A percentile compares a stretch with the other conserved stretches of the same genome.
phyloP scores from a whole-genome alignment of 345 rosid genomes.

The Camelina hispida region DNA sequence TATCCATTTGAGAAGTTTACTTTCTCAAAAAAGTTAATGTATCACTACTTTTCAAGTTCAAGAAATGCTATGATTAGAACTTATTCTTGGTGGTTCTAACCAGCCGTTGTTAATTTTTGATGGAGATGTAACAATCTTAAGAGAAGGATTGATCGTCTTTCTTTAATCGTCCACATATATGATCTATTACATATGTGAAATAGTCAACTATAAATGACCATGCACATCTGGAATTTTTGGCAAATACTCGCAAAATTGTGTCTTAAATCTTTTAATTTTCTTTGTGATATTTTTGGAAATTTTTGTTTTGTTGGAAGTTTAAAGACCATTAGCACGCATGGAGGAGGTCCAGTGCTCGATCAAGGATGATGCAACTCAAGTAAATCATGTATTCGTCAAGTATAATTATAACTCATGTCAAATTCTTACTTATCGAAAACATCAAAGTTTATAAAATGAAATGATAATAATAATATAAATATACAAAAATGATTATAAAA shows the following conservation, averaged over 20 bases:
- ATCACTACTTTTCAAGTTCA: neutral
- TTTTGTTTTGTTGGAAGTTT: too few species aligned
- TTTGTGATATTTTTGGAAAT: neutral
- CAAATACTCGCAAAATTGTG: neutral
- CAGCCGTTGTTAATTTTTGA: neutral
- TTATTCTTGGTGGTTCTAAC: neutral
- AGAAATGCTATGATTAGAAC: neutral
- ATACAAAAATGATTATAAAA: neutral
- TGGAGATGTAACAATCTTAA: neutral
- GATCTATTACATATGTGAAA: too few species aligned
- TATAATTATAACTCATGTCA: neutral
- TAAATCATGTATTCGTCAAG: conserved; percentile 4
- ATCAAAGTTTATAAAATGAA: neutral
- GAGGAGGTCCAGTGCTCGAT: conserved; percentile 51
- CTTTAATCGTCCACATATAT: neutral
- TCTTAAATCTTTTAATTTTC: conserved; percentile 5
- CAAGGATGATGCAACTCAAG: conserved; percentile 66
- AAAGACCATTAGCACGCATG: conserved; percentile 17
- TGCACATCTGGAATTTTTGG: too few species aligned
- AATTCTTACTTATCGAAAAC: neutral
- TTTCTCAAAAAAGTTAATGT: too few species aligned
- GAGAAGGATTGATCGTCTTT: neutral
- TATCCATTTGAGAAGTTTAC: too few species aligned
- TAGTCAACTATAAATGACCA: neutral
- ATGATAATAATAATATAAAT: neutral